These are phyloP conservation scores for Coleophoma cylindrospora DNA, from an alignment of 2,329 filamentous ascomycete genomes.

Conservation along the genomic window DNA sequence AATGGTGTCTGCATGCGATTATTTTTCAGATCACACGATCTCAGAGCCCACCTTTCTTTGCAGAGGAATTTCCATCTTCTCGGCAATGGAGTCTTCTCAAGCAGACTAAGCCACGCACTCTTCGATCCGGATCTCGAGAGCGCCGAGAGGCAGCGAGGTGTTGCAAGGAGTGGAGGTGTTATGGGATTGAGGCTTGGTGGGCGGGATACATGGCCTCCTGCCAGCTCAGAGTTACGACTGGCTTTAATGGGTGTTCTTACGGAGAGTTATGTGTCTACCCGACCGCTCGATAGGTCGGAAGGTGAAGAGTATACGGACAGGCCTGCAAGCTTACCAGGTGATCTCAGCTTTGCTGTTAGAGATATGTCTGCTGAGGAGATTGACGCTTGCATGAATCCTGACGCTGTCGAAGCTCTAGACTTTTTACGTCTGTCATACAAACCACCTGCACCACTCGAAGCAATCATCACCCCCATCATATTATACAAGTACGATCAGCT, in stretches of 20 bases:
- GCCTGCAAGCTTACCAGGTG: conserved; percentile 52
- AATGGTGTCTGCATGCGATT: conserved; percentile 73
- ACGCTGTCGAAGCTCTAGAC: conserved; percentile 83
- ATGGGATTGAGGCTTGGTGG: conserved; percentile 83
- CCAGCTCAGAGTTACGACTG: conserved; percentile 86
- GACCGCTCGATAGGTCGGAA: conserved; percentile 19
- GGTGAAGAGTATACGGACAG: conserved; percentile 23
- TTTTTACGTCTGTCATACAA: conserved; percentile 86
- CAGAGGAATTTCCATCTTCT: conserved; percentile 80
- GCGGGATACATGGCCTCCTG: conserved; percentile 84
- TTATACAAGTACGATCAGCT: conserved; percentile 80
- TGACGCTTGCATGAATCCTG: conserved; percentile 74
- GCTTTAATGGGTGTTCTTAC: conserved; percentile 80
- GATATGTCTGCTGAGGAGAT: conserved; percentile 76
- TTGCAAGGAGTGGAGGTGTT: conserved; percentile 61
- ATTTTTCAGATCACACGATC: conserved; percentile 68
- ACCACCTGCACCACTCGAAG: conserved; percentile 63
- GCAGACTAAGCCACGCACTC: conserved; percentile 72
- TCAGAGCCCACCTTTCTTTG: conserved; percentile 67
- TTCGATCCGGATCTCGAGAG: conserved; percentile 81
- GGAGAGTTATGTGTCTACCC: conserved; percentile 57
- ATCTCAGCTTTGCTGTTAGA: conserved; percentile 78
- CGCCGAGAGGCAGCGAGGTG: conserved; percentile 67
- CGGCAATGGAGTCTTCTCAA: conserved; percentile 78
- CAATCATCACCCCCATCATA: conserved; percentile 66